phyloP scores from a whole-genome alignment of 805 yeast genomes.

The Barnettozyma siamensis region DNA sequence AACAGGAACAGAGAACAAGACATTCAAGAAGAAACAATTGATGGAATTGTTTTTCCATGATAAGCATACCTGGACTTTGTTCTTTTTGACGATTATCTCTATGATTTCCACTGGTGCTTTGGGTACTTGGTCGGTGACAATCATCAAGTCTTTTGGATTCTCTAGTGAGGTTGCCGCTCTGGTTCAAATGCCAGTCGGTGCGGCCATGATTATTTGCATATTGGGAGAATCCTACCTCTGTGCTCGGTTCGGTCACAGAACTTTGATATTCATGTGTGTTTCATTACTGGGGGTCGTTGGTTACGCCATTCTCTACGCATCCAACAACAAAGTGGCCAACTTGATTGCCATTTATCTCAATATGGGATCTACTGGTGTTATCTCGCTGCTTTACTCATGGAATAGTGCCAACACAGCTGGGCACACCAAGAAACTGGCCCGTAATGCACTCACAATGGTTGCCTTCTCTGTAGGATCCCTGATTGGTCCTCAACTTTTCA shows the following conservation, averaged over 20 bases:
- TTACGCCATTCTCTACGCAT: conserved; percentile 37
- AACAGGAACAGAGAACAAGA: conserved; percentile 43
- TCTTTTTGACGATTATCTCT: conserved; percentile 37
- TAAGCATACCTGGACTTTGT: conserved; percentile 44
- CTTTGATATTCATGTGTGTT: conserved; percentile 33
- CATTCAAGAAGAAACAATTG: conserved; percentile 36
- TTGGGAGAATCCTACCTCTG: conserved; percentile 34
- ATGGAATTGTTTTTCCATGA: conserved; percentile 39
- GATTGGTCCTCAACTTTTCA: conserved; percentile 60
- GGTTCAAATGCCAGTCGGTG: conserved; percentile 55
- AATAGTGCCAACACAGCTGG: conserved; percentile 59
- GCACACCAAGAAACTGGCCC: conserved; percentile 48
- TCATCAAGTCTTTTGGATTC: conserved; percentile 44
- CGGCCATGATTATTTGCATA: conserved; percentile 37
- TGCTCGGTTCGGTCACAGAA: conserved; percentile 30
- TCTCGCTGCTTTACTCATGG: conserved; percentile 57
- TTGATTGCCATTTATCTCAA: conserved; percentile 44
- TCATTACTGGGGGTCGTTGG: conserved; percentile 46
- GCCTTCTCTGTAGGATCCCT: conserved; percentile 55
- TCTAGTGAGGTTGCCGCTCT: conserved; percentile 36
- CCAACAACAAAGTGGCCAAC: conserved; percentile 38
- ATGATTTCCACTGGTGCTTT: conserved; percentile 48
- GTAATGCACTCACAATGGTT: conserved; percentile 51
- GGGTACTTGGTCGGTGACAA: conserved; percentile 29
- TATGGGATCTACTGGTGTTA: conserved; percentile 52